Evolutionary conservation across 2,329 filamentous ascomycete species (phyloP), one percentile per base, ranked within the genome.

Genomic region (Torrubiellomyces zombiae): DNA sequence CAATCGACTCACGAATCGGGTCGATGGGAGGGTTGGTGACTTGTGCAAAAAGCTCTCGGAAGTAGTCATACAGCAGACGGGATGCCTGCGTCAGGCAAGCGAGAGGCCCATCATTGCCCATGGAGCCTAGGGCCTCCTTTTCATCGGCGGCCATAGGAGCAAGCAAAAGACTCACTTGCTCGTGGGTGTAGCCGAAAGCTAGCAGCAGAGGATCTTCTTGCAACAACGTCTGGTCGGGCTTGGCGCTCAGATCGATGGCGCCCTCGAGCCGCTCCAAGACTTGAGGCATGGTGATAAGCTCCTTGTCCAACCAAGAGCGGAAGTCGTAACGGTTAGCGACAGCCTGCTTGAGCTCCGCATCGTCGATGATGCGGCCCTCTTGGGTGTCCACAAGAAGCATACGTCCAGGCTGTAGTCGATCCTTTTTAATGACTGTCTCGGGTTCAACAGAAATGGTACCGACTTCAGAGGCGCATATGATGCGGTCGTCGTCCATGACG

Each of bases 11-110:
- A 52, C 86, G 70, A 40, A 95, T 95, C 16, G 86, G 86, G 45
- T 95, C 86, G 44, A 95, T 95, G 9, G 86, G 86, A 38, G 86
- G 86, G 53, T 95, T 95, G 33, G 86, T 95, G 49, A 95, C 86
- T 57, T 95, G 86, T 7, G 86, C 86, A 50, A 95, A 95, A 21
- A 95, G 74, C 59, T 95, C 81, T 34, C 86, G 75, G 75, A 95
- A 95, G 58, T 95, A 95, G 52, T 94, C 86, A 51, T 80, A 92
- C 12, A 94, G 67, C 27, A 93, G 63, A 38, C 85, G 79, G 38
- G 86, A 83, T 34, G 85, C 79, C 36, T 79, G 69, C n/a, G 86
- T 79, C 47, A 95, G 63, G 51, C 83, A 93, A 26, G 86, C 86
- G 35, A 95, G 61, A 21, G 86, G 86, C 21, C 80, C 81, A 59